A percentile compares a stretch with the other conserved stretches of the same genome.
phyloP scores from a whole-genome alignment of 192 early-diverging fungal species.

The Spinellus fusiger region DNA sequence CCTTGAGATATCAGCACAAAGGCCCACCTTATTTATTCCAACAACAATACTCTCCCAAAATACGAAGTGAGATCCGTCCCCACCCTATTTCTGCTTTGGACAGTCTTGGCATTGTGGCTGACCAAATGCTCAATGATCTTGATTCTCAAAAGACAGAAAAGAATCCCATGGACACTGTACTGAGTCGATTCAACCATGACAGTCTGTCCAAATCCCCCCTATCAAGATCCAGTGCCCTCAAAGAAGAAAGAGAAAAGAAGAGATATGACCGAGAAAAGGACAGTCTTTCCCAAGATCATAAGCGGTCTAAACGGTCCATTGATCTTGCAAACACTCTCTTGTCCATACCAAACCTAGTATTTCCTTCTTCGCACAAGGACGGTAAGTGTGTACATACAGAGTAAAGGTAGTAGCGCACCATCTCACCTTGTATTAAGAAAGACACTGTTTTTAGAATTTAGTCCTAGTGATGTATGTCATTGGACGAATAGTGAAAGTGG shows the following conservation, averaged over 20 bases:
- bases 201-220: background rate
- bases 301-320: slow-evolving; percentile 31
- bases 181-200: background rate
- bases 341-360: slow-evolving; percentile 15
- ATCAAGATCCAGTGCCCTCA: background rate
- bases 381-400: background rate
- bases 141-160: slow-evolving; percentile 16
- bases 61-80: slow-evolving; percentile 11
- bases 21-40: slow-evolving; percentile 23
- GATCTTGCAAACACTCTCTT: slow-evolving; percentile 30
- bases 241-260: too few relatives aligned
- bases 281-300: slow-evolving; percentile 7
- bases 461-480: too few relatives aligned
- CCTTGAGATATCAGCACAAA: slow-evolving; percentile 6
- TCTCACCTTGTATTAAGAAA: background rate
- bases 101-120: slow-evolving; percentile 29
- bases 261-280: too few relatives aligned
- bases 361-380: background rate
- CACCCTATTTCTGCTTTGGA: slow-evolving; percentile 30
- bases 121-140: slow-evolving; percentile 35
- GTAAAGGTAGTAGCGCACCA: background rate
- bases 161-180: background rate
- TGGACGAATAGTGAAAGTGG: too few relatives aligned
- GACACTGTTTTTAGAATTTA: too few relatives aligned
- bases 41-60: slow-evolving; percentile 25